These are phyloP conservation scores for Paecilomyces sp. DNA, from an alignment of 2,329 filamentous ascomycete genomes.

Conservation along the genomic window DNA sequence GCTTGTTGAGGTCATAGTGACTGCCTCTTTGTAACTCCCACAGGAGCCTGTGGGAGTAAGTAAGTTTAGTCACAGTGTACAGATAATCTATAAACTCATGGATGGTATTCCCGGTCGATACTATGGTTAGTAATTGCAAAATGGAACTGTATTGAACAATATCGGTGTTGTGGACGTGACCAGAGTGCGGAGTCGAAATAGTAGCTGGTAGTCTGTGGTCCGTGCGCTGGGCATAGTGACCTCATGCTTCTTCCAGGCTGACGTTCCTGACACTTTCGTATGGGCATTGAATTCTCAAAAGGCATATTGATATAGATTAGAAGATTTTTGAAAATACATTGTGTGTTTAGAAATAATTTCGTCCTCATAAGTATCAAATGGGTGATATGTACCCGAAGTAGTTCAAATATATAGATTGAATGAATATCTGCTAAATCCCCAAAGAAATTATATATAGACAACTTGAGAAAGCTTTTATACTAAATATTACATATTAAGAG, in stretches of 20 bases:
- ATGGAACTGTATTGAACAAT: neutral
- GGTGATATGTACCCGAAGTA: no score
- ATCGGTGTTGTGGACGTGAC: neutral
- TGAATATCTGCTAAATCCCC: no score
- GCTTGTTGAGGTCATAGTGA: slow-evolving; percentile 2
- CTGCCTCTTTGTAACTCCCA: neutral
- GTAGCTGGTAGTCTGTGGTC: neutral
- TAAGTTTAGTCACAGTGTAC: neutral
- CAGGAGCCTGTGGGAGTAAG: neutral
- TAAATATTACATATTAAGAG: neutral
- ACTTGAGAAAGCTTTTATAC: neutral
- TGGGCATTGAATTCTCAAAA: no score
- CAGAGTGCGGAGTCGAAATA: neutral
- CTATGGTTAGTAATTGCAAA: neutral
- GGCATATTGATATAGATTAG: no score
- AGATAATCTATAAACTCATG: neutral
- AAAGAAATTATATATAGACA: neutral
- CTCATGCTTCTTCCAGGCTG: neutral
- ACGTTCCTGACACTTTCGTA: neutral
- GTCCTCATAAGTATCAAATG: no score
- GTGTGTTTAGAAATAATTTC: no score
- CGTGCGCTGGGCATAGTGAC: neutral
- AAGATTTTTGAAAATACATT: no score
- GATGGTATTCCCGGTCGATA: neutral
- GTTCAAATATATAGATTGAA: no score